Percentiles rank a stretch among this genome's conserved stretches.
These are phyloP conservation scores for Colletotrichum eremochloae DNA, from an alignment of 2,329 filamentous ascomycete species.

Conservation along the genomic window DNA sequence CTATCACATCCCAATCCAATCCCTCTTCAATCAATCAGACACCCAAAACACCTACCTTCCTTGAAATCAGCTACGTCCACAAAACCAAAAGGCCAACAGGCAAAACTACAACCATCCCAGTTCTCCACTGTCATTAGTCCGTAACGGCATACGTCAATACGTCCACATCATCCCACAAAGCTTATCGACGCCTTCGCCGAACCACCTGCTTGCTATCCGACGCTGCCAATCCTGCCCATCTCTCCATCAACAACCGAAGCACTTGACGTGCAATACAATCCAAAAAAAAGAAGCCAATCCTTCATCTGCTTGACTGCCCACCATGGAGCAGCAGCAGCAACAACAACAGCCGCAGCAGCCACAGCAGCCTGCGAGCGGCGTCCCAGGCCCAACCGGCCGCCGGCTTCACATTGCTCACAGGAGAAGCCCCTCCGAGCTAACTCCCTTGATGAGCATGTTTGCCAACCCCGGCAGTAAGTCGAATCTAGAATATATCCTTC, in stretches of 20 bases:
- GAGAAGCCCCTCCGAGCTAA: constrained; percentile 96
- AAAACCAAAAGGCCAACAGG: constrained; percentile 36
- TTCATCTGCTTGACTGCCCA: constrained; percentile 55
- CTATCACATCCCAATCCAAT: constrained; percentile 37
- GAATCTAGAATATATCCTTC: not conserved
- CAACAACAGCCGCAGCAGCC: constrained; percentile 59
- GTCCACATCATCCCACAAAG: constrained; percentile 42
- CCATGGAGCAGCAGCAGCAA: constrained; percentile 68
- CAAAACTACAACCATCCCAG: constrained; percentile 42
- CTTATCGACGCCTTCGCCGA: constrained; percentile 32
- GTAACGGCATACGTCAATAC: constrained; percentile 42
- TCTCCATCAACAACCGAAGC: constrained; percentile 44
- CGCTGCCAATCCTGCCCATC: constrained; percentile 25
- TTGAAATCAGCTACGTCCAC: constrained; percentile 37
- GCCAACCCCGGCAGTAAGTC: constrained; percentile 74
- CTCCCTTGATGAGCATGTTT: constrained; percentile 96
- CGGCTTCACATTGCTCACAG: constrained; percentile 97
- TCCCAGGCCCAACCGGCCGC: constrained; percentile 83
- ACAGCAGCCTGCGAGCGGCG: constrained; percentile 67
- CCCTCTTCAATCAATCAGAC: constrained; percentile 36
- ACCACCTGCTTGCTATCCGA: constrained; percentile 42
- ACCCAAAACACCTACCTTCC: constrained; percentile 37
- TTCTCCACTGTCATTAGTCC: constrained; percentile 43
- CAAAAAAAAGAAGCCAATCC: constrained; percentile 29
- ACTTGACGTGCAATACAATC: constrained; percentile 60